These are phyloP conservation scores for Populus ilicifolia DNA, from an alignment of 345 rosid genomes.

Conservation along the genomic window DNA sequence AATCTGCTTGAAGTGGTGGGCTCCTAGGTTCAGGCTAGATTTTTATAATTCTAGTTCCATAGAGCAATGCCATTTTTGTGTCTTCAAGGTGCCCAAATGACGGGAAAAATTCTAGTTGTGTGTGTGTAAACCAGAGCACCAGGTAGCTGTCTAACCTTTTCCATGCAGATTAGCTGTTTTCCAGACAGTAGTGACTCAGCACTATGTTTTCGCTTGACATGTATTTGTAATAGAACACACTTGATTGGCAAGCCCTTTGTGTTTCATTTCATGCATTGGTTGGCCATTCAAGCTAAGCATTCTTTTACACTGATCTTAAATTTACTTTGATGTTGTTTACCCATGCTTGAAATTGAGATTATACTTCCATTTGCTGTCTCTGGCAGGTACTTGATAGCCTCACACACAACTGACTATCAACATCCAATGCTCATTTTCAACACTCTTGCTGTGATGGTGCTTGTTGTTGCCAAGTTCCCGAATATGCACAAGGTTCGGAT, in stretches of 20 bases:
- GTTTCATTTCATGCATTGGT: not conserved
- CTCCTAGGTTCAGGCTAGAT: not conserved
- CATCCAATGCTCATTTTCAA: slow-evolving; percentile 90
- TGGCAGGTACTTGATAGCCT: slow-evolving; percentile 87
- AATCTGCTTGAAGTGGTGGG: not conserved
- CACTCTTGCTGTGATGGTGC: slow-evolving; percentile 80
- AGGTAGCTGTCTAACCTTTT: not conserved
- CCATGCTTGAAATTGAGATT: not conserved
- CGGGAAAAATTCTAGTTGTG: not conserved
- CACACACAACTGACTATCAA: slow-evolving; percentile 90
- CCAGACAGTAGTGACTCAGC: not conserved
- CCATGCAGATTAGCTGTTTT: not conserved
- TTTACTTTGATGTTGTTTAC: not conserved
- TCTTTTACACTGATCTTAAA: not conserved
- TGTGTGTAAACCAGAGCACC: not conserved
- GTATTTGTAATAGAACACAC: not conserved
- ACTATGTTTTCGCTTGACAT: not conserved
- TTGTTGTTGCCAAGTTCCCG: slow-evolving; percentile 94
- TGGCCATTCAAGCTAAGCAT: not conserved
- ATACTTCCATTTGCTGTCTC: not conserved
- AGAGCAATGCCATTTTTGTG: not conserved
- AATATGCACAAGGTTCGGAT: slow-evolving; percentile 99
- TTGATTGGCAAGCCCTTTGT: not conserved
- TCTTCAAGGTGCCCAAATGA: not conserved
- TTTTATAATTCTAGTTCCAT: not conserved